Evolutionary conservation across 148 eudicot genomes (phyloP), one percentile per base, ranked within the genome.

Genomic region (Chenopodium suecicum): DNA sequence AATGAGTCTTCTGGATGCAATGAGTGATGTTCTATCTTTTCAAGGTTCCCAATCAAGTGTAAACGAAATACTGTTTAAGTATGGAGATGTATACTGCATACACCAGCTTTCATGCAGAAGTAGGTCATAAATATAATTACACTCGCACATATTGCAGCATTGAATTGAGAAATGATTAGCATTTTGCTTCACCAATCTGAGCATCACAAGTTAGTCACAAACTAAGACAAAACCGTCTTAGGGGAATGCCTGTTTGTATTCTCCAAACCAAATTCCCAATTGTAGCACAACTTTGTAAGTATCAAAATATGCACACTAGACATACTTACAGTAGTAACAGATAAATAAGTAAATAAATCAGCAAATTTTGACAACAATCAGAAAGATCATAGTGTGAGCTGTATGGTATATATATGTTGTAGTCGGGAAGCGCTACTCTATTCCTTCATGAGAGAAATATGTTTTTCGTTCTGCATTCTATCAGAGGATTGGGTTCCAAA

Each of bases 1-100:
- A 54, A 72, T 27, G 82, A 56, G 58, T 46, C 76, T 47, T 70
- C 76, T 5, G 17, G n/a, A 72, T 47, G 44, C 7, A 60, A 19
- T 34, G 14, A 78, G 23, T 48, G 20, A 67, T 77, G 54, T 27
- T 34, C 52, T 34, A 56, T 58, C 63, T 16, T 76, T 34, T 62
- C 50, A 1, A 16, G 52, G 8, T 19, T 58, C 63, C 19, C 17
- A 58, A 4, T 14, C 22, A 2, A 58, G 63, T 58, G 63, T 19
- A 2, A 58, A 58, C 1, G 19, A 19, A 17, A 58, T 58, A 58
- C 6, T 58, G 22, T 58, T 19, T 2, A 58, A 4, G 8, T 3
- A 19, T 58, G 63, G 63, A 58, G 17, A 14, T 19, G 63, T 58
- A 58, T 4, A 60, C 32, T 22, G 13, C 79, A 60, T n/a, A 63